Base-by-base conservation (phyloP, 352 stramenopile genomes). In the Phytophthora fragariae region DNA sequence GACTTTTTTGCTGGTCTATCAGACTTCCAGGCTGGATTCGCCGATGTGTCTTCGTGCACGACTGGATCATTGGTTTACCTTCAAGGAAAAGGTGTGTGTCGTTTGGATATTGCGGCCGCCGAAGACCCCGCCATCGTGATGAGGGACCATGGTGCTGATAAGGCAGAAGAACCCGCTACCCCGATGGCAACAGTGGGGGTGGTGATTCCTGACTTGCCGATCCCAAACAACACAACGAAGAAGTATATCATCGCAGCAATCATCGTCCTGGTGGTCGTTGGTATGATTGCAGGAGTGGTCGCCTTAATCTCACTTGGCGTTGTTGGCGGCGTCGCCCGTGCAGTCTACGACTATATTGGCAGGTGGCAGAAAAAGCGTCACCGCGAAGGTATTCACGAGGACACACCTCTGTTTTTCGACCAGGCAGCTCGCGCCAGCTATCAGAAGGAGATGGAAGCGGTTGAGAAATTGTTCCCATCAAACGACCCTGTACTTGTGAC, bases 381-480 rank as follows among this genome's bases (percentile, higher is more conserved):
- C 21, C 83, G 81, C 35, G 83, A 85, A 33, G 84, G 75, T 31
- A 74, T 92, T n/a, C 85, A 92, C 57, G 85, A 92, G 54, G 79
- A 87, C n/a, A 92, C 85, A 19, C 85, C 85, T 29, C 65, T 92
- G 41, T 92, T 91, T 73, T 92, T 92, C 46, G 85, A 92, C 66
- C 88, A 87, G 24, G 85, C 81, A 60, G 79, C 85, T 75, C 80
- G 85, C 27, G 69, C 72, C 15, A 79, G 74, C 56, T 92, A 92
- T 69, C 76, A 89, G 62, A 83, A 84, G 44, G 85, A 92, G 39
- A 74, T 92, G 29, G 80, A 79, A 11, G 82, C 80, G 0, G 84
- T 80, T 35, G 83, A 92, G 60, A 83, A 82, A 65, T 76, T 92
- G 29, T 92, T 92, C 59, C 85, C 85, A 35, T 92, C 85, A 5